Evolutionary conservation across 257 asterid genomes (phyloP), one percentile per base, ranked within the genome.

Genomic region (Solanum bulbocastanum): DNA sequence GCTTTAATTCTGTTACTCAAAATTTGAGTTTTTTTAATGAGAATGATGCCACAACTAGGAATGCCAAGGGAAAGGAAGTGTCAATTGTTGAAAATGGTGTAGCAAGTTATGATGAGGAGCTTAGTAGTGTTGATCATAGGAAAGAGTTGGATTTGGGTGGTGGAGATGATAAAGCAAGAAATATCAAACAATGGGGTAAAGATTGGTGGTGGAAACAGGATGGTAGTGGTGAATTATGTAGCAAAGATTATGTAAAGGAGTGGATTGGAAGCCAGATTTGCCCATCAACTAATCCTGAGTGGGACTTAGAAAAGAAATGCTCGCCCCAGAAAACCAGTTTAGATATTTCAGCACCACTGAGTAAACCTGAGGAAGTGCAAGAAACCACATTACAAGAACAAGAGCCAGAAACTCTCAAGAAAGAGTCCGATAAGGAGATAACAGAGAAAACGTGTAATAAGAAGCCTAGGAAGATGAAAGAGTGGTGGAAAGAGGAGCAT

Each of bases 141-240:
- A 92, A 92, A 89, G 94, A 94, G 93, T 86, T 93, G 90, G 90
- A 89, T 78, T 89, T 85, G 88, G 92, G 88, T 88, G 84, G 81
- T 44, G 58, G 66, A 37, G 86, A 91, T 81, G 93, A 89, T 56
- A 90, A 84, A 25, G 86, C 83, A 76, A 86, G 71, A 4, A 90
- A 93, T 32, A 85, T 90, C 10, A 95, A 93, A 87, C 98, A 92
- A 65, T 95, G 98, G 99, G 99, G 99, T 39, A 95, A 95, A 86
- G 99, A 96, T 86, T 97, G 99, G 99, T 97, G 99, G 99, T 97
- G 99, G 99, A 97, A 68, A 86, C 99, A 97, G 87, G 99, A 97
- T 88, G 99, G 98, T 27, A 94, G 95, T 89, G 99, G 95, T 65
- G 99, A 97, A 89, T 84, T 97, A 86, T 91, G 98, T 35, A 97